Percentiles rank a stretch among this genome's conserved stretches.
These are phyloP conservation scores for Penicillium oxalicum DNA, from an alignment of 2,329 filamentous ascomycete genomes.

Conservation along the genomic window DNA sequence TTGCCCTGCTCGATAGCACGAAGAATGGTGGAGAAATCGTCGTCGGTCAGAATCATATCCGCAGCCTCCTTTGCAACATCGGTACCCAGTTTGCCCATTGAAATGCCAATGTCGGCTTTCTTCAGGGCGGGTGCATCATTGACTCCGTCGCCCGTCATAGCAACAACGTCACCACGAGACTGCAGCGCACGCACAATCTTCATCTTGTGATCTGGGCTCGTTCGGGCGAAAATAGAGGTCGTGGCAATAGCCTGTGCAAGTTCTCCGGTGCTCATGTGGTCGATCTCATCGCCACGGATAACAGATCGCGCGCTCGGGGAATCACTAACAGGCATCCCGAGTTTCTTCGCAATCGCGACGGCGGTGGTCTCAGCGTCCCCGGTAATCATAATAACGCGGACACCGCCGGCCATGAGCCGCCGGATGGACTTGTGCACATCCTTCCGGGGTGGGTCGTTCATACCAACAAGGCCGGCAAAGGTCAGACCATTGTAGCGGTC, in stretches of 20 bases:
- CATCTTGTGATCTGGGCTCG: constrained; percentile 95
- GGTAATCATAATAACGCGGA: constrained; percentile 98
- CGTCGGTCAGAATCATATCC: constrained; percentile 81
- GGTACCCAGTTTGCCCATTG: constrained; percentile 90
- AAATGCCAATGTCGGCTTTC: constrained; percentile 94
- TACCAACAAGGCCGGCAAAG: constrained; percentile 89
- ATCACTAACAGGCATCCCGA: constrained; percentile 81
- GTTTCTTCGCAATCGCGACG: constrained; percentile 82
- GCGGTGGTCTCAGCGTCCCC: constrained; percentile 94
- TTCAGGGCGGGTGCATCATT: constrained; percentile 96
- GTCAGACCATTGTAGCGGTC: constrained; percentile 76
- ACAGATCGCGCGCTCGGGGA: constrained; percentile 56
- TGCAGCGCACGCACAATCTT: constrained; percentile 93
- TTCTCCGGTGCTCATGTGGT: constrained; percentile 79
- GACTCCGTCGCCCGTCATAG: constrained; percentile 97
- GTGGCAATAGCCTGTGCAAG: constrained; percentile 77
- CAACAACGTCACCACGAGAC: constrained; percentile 88
- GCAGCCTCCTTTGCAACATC: constrained; percentile 95
- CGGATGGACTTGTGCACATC: constrained; percentile 86
- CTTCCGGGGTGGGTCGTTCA: constrained; percentile 91
- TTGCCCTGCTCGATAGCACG: constrained; percentile 97
- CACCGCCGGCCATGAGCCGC: constrained; percentile 84
- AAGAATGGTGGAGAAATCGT: constrained; percentile 86
- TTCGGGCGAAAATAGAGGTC: constrained; percentile 92
- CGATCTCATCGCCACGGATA: constrained; percentile 84